Evolutionary conservation across 192 early-diverging fungal genomes (phyloP).

Genomic region (Rhizophagus clarus): DNA sequence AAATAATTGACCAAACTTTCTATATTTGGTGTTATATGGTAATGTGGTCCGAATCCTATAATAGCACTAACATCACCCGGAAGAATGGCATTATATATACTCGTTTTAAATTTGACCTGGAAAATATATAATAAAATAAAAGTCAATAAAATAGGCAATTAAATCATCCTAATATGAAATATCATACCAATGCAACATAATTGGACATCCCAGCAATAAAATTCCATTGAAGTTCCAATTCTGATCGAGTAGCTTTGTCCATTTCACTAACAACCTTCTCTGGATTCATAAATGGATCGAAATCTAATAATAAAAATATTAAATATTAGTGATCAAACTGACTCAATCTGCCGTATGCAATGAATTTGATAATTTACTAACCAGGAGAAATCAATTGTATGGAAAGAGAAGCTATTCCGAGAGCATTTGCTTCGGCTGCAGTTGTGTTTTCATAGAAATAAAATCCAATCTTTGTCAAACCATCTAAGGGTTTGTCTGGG

Average conservation of each 20-base stretch:
- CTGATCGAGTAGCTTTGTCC: neutral
- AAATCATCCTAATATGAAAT: neutral
- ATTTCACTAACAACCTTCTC: neutral
- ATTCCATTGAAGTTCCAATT: neutral
- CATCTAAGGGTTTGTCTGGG: neutral
- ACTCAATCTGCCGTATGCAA: too few species aligned
- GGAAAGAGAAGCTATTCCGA: slow-evolving; percentile 1
- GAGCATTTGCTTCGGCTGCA: neutral
- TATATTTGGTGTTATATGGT: neutral
- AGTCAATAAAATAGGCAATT: neutral
- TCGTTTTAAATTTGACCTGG: slow-evolving; percentile 5
- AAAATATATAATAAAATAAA: neutral
- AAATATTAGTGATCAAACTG: neutral
- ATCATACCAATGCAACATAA: slow-evolving; percentile 1
- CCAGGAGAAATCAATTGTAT: neutral
- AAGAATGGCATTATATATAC: neutral
- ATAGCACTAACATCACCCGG: neutral
- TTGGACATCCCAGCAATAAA: neutral
- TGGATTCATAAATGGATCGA: neutral
- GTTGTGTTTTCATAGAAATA: slow-evolving; percentile 4
- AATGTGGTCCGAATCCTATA: neutral
- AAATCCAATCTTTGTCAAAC: neutral
- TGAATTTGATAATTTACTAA: neutral
- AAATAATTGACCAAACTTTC: slow-evolving; percentile 4
- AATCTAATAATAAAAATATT: neutral